Base-by-base conservation (phyloP, 805 yeast genomes). In the Alloascoidea africana region DNA sequence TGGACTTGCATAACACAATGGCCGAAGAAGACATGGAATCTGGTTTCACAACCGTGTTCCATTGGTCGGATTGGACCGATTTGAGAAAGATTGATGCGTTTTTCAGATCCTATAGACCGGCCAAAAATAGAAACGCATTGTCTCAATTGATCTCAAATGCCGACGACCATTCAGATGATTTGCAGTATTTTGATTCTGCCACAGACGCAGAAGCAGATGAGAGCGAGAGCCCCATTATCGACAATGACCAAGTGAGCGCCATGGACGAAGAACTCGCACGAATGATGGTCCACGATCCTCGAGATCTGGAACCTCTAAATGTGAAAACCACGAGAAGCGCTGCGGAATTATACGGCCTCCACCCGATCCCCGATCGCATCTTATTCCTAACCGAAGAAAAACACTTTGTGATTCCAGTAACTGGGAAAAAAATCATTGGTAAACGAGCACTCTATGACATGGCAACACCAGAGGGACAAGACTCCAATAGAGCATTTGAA, bases 71-170 rank as follows among this genome's bases (percentile, higher is more conserved):
- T 36, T 27, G 42, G 27, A 33, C 40, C 27, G 4, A 42, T 35
- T 34, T 50, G 1, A 48, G 37, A 34, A 62, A 40, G 0, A 57
- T 56, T 0, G 58, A 50, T 1, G 60, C 51, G 4, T 53, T 42
- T 27, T 46, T 48, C 23, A 61, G 41, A 40, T 60, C 52, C 5
- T 47, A 44, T 16, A 59, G 30, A 23, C n/a, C n/a, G n/a, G n/a
- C n/a, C n/a, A n/a, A n/a, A n/a, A n/a, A n/a, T n/a, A n/a, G n/a
- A n/a, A n/a, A n/a, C n/a, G n/a, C n/a, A n/a, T n/a, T n/a, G n/a
- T n/a, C n/a, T n/a, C n/a, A n/a, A n/a, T n/a, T n/a, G n/a, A n/a
- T n/a, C n/a, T n/a, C n/a, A n/a, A n/a, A n/a, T n/a, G n/a, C n/a
- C n/a, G n/a, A n/a, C n/a, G n/a, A n/a, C n/a, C n/a, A n/a, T n/a